These are phyloP conservation scores for Didymella keratinophila DNA, from an alignment of 2,329 filamentous ascomycete species.

Conservation along the genomic window DNA sequence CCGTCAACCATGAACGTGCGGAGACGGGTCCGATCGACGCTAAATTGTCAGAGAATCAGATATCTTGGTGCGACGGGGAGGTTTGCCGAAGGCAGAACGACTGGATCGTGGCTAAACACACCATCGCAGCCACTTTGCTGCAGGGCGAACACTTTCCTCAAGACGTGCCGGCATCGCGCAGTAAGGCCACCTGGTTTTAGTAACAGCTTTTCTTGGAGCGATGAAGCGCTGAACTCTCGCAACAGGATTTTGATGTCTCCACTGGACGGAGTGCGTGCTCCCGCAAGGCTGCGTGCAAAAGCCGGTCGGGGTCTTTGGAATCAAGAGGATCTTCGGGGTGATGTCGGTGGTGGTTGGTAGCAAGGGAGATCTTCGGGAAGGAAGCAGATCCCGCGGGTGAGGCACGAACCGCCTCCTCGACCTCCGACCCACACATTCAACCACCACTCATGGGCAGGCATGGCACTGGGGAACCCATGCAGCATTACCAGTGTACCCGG, in stretches of 20 bases:
- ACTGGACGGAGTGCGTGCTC: background rate
- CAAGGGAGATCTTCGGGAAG: background rate
- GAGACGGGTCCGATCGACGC: background rate
- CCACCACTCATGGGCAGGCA: background rate
- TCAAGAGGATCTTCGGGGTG: background rate
- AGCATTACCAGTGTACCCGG: no score
- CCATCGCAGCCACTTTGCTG: background rate
- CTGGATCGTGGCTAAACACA: constrained; percentile 1
- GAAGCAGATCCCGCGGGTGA: background rate
- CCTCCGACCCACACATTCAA: constrained; percentile 2
- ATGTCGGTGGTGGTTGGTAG: background rate
- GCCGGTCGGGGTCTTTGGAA: background rate
- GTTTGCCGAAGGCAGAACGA: background rate
- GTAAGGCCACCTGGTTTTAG: background rate
- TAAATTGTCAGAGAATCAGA: background rate
- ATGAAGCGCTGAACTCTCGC: background rate
- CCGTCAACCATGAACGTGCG: background rate
- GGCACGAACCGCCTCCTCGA: background rate
- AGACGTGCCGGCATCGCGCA: background rate
- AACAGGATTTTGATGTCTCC: background rate
- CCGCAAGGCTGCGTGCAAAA: background rate
- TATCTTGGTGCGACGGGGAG: background rate
- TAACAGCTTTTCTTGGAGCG: background rate
- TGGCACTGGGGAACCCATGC: no score
- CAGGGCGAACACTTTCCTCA: constrained; percentile 3